These are phyloP conservation scores for Barbatosphaeria neglecta DNA, from an alignment of 495 filamentous ascomycete genomes.

Conservation along the genomic window DNA sequence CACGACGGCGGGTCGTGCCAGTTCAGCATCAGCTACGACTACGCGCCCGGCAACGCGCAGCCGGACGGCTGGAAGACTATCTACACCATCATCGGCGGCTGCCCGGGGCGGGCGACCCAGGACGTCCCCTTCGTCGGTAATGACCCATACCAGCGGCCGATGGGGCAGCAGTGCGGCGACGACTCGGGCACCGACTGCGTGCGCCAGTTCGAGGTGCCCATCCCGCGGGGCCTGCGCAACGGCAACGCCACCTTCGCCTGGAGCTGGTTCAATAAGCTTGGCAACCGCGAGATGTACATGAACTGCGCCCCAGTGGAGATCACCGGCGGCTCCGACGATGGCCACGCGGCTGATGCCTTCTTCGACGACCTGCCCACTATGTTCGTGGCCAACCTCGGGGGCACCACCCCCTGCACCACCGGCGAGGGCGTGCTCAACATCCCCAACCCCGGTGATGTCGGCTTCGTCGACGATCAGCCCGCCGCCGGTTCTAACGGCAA, in stretches of 20 bases:
- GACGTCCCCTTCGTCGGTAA: constrained; percentile 4
- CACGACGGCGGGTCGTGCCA: constrained; percentile 77
- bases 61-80: constrained; percentile 53
- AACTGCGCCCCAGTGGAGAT: constrained; percentile 45
- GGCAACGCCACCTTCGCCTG: constrained; percentile 38
- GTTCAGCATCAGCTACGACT: constrained; percentile 60
- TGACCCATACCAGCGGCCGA: constrained; percentile 7
- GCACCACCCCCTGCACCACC: constrained; percentile 9
- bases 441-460: constrained; percentile 16
- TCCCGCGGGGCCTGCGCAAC: constrained; percentile 11
- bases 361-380: constrained; percentile 37
- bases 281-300: constrained; percentile 52
- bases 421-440: constrained; percentile 12
- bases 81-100: constrained; percentile 59
- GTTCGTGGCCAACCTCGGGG: constrained; percentile 46
- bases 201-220: constrained; percentile 11
- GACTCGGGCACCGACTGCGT: constrained; percentile 15
- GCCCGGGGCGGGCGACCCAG: constrained; percentile 35
- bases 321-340: constrained; percentile 23
- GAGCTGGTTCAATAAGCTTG: constrained; percentile 49
- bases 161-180: constrained; percentile 12
- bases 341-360: constrained; percentile 12
- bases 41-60: constrained; percentile 24
- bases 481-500: not conserved
- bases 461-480: constrained; percentile 5